Base-by-base conservation (phyloP, 2,329 filamentous ascomycete genomes). In the Diaporthe sp. region DNA sequence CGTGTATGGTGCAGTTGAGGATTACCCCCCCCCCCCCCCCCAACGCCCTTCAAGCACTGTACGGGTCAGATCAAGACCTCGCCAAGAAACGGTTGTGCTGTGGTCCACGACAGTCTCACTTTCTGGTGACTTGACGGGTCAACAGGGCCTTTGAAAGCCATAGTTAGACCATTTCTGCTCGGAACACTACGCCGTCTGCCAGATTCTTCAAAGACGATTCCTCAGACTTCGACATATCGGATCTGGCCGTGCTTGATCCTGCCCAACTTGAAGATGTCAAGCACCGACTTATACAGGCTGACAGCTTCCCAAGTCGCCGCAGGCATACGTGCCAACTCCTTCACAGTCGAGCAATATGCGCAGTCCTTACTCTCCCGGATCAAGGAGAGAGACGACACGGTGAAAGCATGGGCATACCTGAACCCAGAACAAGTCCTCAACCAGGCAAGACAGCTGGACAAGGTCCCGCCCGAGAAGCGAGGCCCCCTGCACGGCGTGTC, bases 401-500 rank as follows among this genome's bases (percentile, higher is more conserved):
- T 90, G 10, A 85, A 87, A 75, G 88, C 88, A 13, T 90, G 89
- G 89, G 87, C 84, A 0, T 85, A 87, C 74, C 81, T 90, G 4
- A 82, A 88, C 76, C 84, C 83, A 0, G 82, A 85, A 0, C 80
- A 84, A n/a, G 86, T 91, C 3, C 81, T 92, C 1, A 79, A 83
- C 22, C 86, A 89, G 74, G 90, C 91, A 0, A 84, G 81, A 58
- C 81, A 81, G 15, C 85, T 92, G 0, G 90, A 92, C 78, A 77
- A 82, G 34, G 77, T 91, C 2, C 87, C 90, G 0, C 58, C 77
- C 0, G 83, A 85, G 1, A 77, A 89, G 73, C 84, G 90, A 73
- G 90, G 90, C 0, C 88, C 88, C 0, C 81, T 92, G 0, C 90
- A 92, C 78, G 90, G 90, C 1, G 80, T 92, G 9, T 86, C 89